Base-by-base conservation (phyloP, 257 asterid genomes). In the Scutellaria barbata region DNA sequence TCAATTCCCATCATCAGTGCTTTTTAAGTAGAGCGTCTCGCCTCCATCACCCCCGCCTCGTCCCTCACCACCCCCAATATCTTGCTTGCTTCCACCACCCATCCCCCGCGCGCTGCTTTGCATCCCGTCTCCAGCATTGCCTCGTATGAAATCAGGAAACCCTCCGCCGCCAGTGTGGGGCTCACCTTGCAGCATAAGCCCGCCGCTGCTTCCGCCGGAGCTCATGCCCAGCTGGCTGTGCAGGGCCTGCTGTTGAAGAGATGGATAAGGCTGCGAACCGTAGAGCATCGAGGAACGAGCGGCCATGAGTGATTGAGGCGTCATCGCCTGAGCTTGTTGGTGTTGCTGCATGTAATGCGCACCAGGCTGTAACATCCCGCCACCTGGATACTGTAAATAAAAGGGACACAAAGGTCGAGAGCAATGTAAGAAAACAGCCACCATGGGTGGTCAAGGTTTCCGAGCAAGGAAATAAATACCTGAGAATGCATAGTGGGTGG, bases 401-500 rank as follows among this genome's bases (percentile, higher is more conserved):
- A 9, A 11, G 1, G 7, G 13, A 2, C 3, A 5, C 16, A 46
- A 46, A 46, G 52, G 52, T 46, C 0, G 52, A 12, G 3, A 11
- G 52, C 13, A 0, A 30, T 30, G 35, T 30, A 30, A 30, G 35
- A 30, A 30, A 30, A 30, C 4, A 3, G 3, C 30, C 30, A 25
- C 30, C 30, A 25, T 25, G 35, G 35, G 35, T 4, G 5, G 35
- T 30, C 25, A 1, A 22, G 25, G 25, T 22, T 22, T 22, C 25
- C 5, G 35, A 30, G 35, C 35, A 14, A 18, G 8, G 14, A 0
- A 16, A 52, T 2, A 30, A 10, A 10, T 76, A 91, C 99, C 96
- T 89, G 99, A 72, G 97, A 86, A 71, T 89, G 96, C 92, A 94
- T 82, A 75, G 61, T 77, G 5, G 95, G 92, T 17, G 89, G 96